These are phyloP conservation scores for Manihot esculenta DNA, from an alignment of 441 rosid genomes.

Conservation along the genomic window DNA sequence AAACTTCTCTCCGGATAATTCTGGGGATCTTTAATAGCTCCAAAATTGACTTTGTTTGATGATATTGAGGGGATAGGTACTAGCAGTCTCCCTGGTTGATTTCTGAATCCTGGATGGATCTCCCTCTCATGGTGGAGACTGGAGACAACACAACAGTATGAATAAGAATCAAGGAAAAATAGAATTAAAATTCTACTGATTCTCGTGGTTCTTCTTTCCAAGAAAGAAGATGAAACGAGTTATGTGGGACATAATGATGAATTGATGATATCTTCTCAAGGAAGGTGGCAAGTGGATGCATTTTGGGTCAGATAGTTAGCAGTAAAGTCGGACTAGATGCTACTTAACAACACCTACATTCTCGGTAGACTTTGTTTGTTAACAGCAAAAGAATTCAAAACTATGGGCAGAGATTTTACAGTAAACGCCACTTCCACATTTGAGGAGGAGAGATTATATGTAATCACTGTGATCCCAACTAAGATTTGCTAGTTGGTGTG, in stretches of 20 bases:
- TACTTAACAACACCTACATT: background rate
- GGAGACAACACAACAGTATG: conserved; percentile 30
- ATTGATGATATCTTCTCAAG: conserved; percentile 13
- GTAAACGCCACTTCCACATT: background rate
- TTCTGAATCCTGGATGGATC: conserved; percentile 25
- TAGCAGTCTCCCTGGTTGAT: conserved; percentile 42
- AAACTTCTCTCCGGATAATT: conserved; percentile 44
- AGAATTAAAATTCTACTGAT: conserved; percentile 26
- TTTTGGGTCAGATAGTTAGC: conserved; percentile 12
- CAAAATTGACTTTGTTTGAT: conserved; percentile 29
- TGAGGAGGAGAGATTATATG: conserved; percentile 24
- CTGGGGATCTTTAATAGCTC: conserved; percentile 30
- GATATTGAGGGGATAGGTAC: conserved; percentile 31
- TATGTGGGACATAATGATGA: conserved; percentile 14
- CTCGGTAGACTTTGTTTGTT: background rate
- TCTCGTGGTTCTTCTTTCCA: conserved; percentile 28
- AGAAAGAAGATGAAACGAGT: conserved; percentile 22
- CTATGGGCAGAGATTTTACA: background rate
- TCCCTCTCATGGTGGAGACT: conserved; percentile 26
- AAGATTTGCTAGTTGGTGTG: too few relatives aligned
- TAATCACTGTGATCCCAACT: too few relatives aligned
- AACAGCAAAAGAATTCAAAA: conserved; percentile 2
- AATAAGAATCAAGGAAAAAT: conserved; percentile 35
- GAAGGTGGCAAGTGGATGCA: conserved; percentile 16
- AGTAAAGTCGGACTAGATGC: background rate